Conservation (phyloP, 1,139 yeast genomes). For the Barnettozyma hawaiiensis region DNA sequence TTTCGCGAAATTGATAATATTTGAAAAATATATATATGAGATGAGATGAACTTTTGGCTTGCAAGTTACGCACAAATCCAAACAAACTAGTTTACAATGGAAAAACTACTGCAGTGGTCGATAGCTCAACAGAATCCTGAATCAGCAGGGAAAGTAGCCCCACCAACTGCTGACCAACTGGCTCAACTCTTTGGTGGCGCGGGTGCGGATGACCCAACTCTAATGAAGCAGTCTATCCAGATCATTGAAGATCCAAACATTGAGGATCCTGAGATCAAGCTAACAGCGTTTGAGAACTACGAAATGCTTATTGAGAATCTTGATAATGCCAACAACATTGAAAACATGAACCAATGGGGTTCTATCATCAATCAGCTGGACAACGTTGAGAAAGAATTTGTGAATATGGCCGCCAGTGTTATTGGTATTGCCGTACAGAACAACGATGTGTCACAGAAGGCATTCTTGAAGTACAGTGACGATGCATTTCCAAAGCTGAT, state of each 20-base stretch:
- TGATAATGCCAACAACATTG: conserved; percentile 92
- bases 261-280: conserved; percentile 50
- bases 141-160: conserved; percentile 53
- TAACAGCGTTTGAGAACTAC: conserved; percentile 81
- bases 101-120: conserved; percentile 87
- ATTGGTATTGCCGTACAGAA: conserved; percentile 93
- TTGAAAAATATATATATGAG: neutral
- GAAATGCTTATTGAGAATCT: conserved; percentile 92
- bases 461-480: conserved; percentile 45
- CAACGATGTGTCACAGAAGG: conserved; percentile 68
- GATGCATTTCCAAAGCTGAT: conserved; percentile 44
- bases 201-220: conserved; percentile 70
- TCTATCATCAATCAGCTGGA: conserved; percentile 49
- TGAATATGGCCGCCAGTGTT: conserved; percentile 61
- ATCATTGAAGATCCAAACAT: conserved; percentile 63
- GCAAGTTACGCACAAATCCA: neutral
- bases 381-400: conserved; percentile 40
- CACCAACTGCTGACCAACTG: conserved; percentile 72
- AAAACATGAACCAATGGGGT: conserved; percentile 78
- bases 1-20: conserved; percentile 6
- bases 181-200: conserved; percentile 73
- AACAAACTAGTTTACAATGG: conserved; percentile 57
- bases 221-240: conserved; percentile 70
- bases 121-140: conserved; percentile 71
- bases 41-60: too few relatives aligned